phyloP scores from a whole-genome alignment of 306 rosid species.

The Glycine soja region DNA sequence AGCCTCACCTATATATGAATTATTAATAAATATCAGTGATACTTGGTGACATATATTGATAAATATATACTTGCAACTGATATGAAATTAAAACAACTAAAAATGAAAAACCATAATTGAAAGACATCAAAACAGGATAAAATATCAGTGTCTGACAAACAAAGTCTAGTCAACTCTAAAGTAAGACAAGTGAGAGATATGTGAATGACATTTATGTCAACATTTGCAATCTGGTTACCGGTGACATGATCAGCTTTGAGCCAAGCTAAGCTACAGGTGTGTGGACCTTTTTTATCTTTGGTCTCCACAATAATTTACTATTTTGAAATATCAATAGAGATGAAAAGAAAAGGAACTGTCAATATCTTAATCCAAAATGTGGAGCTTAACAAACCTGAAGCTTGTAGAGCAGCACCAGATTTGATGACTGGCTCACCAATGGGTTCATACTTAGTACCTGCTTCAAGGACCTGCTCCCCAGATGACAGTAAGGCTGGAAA shows the following conservation, averaged over 20 bases:
- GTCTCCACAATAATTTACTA: neutral
- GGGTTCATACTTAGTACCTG: conserved; percentile 61
- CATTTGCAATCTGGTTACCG: neutral
- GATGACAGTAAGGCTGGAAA: conserved; percentile 56
- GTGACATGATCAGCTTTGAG: neutral
- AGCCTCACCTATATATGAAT: conserved; percentile 78
- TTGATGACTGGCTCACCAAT: conserved; percentile 73
- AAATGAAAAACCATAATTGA: neutral
- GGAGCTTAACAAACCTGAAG: conserved; percentile 69
- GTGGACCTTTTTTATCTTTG: neutral
- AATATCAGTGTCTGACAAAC: neutral
- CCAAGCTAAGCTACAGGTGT: neutral
- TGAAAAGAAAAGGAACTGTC: neutral
- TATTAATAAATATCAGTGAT: neutral
- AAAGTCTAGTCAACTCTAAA: conserved; percentile 6
- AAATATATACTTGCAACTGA: neutral
- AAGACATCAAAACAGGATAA: conserved; percentile 7
- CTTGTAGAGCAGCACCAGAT: conserved; percentile 82
- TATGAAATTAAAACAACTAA: conserved; percentile 10
- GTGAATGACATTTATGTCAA: conserved; percentile 4
- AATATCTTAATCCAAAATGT: conserved; percentile 1
- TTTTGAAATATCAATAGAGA: conserved; percentile 9
- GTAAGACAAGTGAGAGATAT: neutral
- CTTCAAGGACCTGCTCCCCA: conserved; percentile 66
- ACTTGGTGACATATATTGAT: neutral